Percentiles rank a stretch among this genome's conserved stretches.
These are phyloP conservation scores for Eutrema yunnanense DNA, from an alignment of 345 rosid species.

Conservation along the genomic window DNA sequence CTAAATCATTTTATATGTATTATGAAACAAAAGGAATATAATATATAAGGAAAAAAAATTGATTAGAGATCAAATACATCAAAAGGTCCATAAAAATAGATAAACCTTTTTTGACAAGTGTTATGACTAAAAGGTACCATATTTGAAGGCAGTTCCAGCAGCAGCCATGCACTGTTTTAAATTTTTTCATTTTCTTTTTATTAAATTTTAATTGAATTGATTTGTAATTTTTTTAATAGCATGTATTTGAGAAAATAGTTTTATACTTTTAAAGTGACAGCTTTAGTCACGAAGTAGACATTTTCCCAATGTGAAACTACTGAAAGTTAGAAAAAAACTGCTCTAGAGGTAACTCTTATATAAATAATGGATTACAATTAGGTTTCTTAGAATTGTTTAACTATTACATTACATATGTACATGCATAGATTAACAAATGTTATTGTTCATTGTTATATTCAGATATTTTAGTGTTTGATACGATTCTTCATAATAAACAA, in stretches of 20 bases:
- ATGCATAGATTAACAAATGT: background rate
- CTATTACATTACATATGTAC: background rate
- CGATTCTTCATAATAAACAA: constrained; percentile 7
- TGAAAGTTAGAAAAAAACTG: background rate
- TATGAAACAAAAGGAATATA: background rate
- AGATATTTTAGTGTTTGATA: constrained; percentile 12
- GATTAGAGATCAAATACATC: background rate
- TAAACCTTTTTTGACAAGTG: background rate
- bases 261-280: background rate
- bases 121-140: background rate
- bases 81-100: background rate
- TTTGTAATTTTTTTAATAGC: background rate
- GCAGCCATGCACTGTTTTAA: background rate
- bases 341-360: background rate
- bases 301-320: background rate
- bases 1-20: too few species aligned
- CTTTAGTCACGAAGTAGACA: background rate
- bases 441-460: background rate
- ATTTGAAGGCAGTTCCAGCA: background rate
- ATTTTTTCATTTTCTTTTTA: background rate
- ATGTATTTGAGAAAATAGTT: too few species aligned
- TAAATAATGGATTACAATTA: background rate
- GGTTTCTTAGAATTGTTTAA: background rate
- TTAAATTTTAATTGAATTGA: background rate
- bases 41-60: background rate